Conservation (phyloP, 306 rosid species). For the Citrullus mucosospermus region DNA sequence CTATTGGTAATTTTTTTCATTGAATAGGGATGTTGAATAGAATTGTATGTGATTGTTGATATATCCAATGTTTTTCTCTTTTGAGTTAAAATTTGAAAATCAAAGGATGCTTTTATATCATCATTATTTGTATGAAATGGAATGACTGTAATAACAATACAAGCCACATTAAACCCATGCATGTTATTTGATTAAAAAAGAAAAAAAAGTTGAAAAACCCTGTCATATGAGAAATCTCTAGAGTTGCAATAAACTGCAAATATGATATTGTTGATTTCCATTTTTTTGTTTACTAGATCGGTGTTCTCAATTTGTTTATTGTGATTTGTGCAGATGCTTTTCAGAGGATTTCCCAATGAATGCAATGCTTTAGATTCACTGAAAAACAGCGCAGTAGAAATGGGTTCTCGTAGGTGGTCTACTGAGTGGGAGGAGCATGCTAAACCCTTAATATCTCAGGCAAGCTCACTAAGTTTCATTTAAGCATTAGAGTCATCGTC, state of each 20-base stretch:
- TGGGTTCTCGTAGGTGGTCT: slow-evolving; percentile 57
- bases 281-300: background rate
- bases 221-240: background rate
- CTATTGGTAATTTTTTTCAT: slow-evolving; percentile 48
- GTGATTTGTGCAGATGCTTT: slow-evolving; percentile 47
- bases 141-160: background rate
- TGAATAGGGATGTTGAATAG: background rate
- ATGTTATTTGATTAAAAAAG: background rate
- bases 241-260: background rate
- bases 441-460: slow-evolving; percentile 68
- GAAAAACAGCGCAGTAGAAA: slow-evolving; percentile 52
- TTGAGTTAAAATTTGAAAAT: background rate
- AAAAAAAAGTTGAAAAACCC: background rate
- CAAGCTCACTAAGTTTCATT: slow-evolving; percentile 16
- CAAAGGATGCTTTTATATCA: background rate
- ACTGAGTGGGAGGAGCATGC: slow-evolving; percentile 91
- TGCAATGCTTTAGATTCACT: slow-evolving; percentile 48
- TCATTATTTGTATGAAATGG: background rate
- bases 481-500: background rate
- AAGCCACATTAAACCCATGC: background rate
- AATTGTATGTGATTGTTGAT: background rate
- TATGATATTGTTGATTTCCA: background rate
- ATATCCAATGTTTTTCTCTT: background rate
- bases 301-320: background rate
- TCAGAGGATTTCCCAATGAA: slow-evolving; percentile 78